A percentile compares a stretch with the other conserved stretches of the same genome.
These are phyloP conservation scores for Pseudocercospora pini-densiflorae DNA, from an alignment of 2,329 filamentous ascomycete species.

Conservation along the genomic window DNA sequence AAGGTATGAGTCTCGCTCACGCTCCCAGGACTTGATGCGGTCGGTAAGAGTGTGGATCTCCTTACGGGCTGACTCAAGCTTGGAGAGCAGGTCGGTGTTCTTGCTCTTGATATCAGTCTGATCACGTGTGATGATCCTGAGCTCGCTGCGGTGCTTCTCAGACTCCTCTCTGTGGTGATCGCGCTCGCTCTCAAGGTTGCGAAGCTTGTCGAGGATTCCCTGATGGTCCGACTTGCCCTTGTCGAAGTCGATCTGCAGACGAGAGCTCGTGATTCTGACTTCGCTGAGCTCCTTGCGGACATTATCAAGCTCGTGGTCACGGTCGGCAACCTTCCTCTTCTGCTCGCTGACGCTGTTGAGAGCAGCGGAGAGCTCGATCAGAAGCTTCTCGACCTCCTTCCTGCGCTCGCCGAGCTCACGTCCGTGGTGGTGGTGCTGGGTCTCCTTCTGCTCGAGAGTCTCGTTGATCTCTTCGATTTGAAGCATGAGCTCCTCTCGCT, in stretches of 20 bases:
- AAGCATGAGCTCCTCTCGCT: slow-evolving; percentile 36
- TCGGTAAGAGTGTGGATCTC: slow-evolving; percentile 34
- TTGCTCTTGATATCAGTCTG: slow-evolving; percentile 35
- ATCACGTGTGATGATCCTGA: slow-evolving; percentile 36
- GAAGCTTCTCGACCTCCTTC: slow-evolving; percentile 39
- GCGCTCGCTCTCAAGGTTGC: slow-evolving; percentile 32
- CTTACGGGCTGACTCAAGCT: slow-evolving; percentile 33
- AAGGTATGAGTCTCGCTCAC: slow-evolving; percentile 33
- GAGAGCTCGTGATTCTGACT: slow-evolving; percentile 28
- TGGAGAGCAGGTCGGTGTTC: slow-evolving; percentile 31
- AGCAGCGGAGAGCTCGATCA: slow-evolving; percentile 35
- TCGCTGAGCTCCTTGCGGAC: slow-evolving; percentile 33
- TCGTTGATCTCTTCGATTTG: slow-evolving; percentile 37
- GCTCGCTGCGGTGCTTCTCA: slow-evolving; percentile 35
- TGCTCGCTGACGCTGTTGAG: slow-evolving; percentile 31
- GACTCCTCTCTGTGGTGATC: slow-evolving; percentile 34
- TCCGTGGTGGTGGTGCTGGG: slow-evolving; percentile 31
- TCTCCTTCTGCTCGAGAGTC: slow-evolving; percentile 34
- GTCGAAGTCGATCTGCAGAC: slow-evolving; percentile 34
- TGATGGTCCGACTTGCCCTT: slow-evolving; percentile 34
- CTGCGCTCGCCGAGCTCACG: slow-evolving; percentile 34
- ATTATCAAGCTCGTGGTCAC: slow-evolving; percentile 36
- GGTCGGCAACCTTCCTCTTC: slow-evolving; percentile 36
- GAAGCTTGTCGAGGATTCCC: slow-evolving; percentile 27
- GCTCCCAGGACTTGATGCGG: slow-evolving; percentile 33